Base-by-base conservation (phyloP, 495 filamentous ascomycete genomes). In the Gamarada debralockiae region DNA sequence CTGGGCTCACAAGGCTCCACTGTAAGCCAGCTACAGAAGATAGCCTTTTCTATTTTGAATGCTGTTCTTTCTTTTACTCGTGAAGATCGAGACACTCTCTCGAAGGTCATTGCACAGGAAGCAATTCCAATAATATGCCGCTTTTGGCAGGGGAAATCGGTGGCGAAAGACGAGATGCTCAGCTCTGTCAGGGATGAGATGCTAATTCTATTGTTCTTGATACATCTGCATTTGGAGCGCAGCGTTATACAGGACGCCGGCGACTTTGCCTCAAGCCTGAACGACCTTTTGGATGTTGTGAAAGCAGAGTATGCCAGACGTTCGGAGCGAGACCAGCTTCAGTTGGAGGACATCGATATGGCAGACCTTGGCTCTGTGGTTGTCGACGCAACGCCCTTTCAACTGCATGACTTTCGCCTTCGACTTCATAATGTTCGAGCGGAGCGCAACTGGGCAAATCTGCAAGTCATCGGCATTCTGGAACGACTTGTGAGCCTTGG, bases 21-120 rank as follows among this genome's bases (percentile, higher is more conserved):
- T 58, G 69, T 82, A 56, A 79, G 80, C 51, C 81, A 75, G 62
- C 70, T 81, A 25, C 85, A 89, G 53, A 83, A 86, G 57, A 66
- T 81, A 45, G 86, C 84, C 17, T 87, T 96, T 57, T 83, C 81
- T 36, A 73, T 81, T 46, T 76, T 97, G 57, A 95, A 93, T 70
- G 70, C 72, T 56, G 68, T 96, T 29, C 65, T 93, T 37, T 70
- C 70, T 25, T 79, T 71, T 57, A 79, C 82, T 2, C 71, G 88
- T 34, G 80, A 82, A 29, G 86, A 95, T 60, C 76, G 87, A 50
- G 74, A 82, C 15, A 64, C 75, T 13, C 70, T 95, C 22, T 77
- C 81, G 12, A 74, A 77, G 53, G 72, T 69, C 31, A 68, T 82
- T 22, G 66, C 85, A 40, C 63, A 73, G 31, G 74, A 80, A 15